A percentile compares a stretch with the other conserved stretches of the same genome.
Evolutionary conservation across 495 filamentous ascomycete species (phyloP).

Genomic region (Penicillium steckii): DNA sequence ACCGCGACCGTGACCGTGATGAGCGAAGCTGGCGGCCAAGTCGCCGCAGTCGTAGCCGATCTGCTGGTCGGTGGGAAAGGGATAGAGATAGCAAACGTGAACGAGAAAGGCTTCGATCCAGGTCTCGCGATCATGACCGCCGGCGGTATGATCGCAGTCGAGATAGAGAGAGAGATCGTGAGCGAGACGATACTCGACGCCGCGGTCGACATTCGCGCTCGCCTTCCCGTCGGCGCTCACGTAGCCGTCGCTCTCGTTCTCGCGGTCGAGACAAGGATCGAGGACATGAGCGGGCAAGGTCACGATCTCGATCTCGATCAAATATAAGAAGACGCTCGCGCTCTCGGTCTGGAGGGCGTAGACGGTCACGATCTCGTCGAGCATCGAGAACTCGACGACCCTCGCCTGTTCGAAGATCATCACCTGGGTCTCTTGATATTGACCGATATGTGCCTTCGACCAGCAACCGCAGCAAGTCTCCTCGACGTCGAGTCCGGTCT

Average conservation of each 20-base stretch:
- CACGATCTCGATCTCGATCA: slow-evolving; percentile 14
- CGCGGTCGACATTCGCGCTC: slow-evolving; percentile 26
- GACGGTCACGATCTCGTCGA: slow-evolving; percentile 31
- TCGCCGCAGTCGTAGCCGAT: slow-evolving; percentile 42
- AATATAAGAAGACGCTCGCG: slow-evolving; percentile 14
- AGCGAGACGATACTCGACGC: slow-evolving; percentile 27
- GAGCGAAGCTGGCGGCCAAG: slow-evolving; percentile 37
- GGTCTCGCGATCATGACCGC: slow-evolving; percentile 14
- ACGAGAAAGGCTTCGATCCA: slow-evolving; percentile 13
- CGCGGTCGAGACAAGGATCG: slow-evolving; percentile 21
- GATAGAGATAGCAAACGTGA: slow-evolving; percentile 19
- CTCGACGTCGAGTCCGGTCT: slow-evolving; percentile 42
- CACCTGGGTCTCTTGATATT: slow-evolving; percentile 41
- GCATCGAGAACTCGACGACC: slow-evolving; percentile 31
- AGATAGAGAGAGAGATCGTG: slow-evolving; percentile 26
- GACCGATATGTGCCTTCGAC: slow-evolving; percentile 51
- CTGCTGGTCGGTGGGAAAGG: slow-evolving; percentile 22
- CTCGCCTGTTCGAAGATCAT: slow-evolving; percentile 22
- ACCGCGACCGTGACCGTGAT: slow-evolving; percentile 14
- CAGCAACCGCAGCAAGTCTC: slow-evolving; percentile 44
- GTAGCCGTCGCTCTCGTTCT: slow-evolving; percentile 16
- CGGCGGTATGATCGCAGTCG: slow-evolving; percentile 27
- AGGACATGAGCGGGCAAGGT: slow-evolving; percentile 1
- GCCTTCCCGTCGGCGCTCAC: slow-evolving; percentile 18
- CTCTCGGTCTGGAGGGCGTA: slow-evolving; percentile 25